A percentile compares a stretch with the other conserved stretches of the same genome.
phyloP scores from a whole-genome alignment of 495 filamentous ascomycete genomes.

The Aspergillus wentii region DNA sequence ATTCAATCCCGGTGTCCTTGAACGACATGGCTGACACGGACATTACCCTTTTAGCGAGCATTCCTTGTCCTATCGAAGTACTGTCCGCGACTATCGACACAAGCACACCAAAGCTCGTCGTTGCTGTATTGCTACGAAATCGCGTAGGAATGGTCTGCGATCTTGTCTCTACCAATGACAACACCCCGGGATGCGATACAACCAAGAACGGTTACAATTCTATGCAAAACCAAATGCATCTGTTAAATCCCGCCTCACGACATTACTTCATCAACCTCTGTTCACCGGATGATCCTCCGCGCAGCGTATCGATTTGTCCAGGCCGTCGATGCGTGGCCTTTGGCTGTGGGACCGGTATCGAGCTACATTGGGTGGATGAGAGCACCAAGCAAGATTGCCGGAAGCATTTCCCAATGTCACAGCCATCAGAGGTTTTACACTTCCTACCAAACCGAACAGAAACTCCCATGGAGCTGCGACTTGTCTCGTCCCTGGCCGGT shows the following conservation, averaged over 20 bases:
- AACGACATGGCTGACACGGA: slow-evolving; percentile 14
- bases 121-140: slow-evolving; percentile 59
- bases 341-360: slow-evolving; percentile 62
- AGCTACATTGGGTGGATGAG: slow-evolving; percentile 69
- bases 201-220: slow-evolving; percentile 4
- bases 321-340: slow-evolving; percentile 66
- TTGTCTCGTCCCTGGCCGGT: slow-evolving; percentile 64
- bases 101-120: slow-evolving; percentile 45
- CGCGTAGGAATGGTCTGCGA: slow-evolving; percentile 63
- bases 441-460: slow-evolving; percentile 57
- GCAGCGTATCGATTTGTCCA: slow-evolving; percentile 65
- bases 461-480: slow-evolving; percentile 42
- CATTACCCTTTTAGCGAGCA: slow-evolving; percentile 43
- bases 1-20: slow-evolving; percentile 7
- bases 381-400: slow-evolving; percentile 52
- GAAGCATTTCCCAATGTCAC: slow-evolving; percentile 62
- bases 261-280: slow-evolving; percentile 55
- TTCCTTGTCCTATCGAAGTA: slow-evolving; percentile 57
- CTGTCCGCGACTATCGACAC: slow-evolving; percentile 64
- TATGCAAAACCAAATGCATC: slow-evolving; percentile 11
- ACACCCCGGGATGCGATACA: neutral
- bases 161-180: too few species aligned
- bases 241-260: slow-evolving; percentile 20
- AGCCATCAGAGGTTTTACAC: slow-evolving; percentile 61
- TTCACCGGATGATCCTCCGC: slow-evolving; percentile 59